These are phyloP conservation scores for Phyllosticta citribraziliensis DNA, from an alignment of 2,329 filamentous ascomycete species.

Conservation along the genomic window DNA sequence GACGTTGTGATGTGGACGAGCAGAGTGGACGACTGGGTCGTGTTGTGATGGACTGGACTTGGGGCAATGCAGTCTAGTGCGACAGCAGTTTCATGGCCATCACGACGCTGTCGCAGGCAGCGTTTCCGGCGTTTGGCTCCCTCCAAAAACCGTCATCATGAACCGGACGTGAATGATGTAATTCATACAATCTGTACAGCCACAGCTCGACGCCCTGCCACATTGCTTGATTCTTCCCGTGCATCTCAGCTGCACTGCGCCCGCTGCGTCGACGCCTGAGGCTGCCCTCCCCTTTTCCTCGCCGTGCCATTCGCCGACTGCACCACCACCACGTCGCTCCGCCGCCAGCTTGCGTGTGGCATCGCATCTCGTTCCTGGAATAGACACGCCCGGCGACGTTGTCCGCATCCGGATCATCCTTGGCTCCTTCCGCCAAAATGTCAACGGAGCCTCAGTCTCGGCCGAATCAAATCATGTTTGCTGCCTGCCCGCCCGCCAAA, in stretches of 20 bases:
- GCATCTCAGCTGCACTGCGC: not conserved
- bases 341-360: not conserved
- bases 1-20: too few relatives aligned
- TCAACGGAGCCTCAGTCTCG: not conserved
- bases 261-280: not conserved
- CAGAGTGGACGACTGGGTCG: not conserved
- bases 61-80: not conserved
- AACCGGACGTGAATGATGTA: not conserved
- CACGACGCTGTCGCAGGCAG: not conserved
- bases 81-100: not conserved
- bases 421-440: not conserved
- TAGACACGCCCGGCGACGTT: not conserved
- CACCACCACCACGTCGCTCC: not conserved
- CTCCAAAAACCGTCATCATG: not conserved
- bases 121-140: not conserved
- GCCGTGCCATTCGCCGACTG: not conserved
- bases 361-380: not conserved
- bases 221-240: not conserved
- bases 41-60: not conserved
- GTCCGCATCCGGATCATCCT: not conserved
- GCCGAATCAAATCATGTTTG: not conserved
- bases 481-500: not conserved
- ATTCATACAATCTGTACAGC: not conserved
- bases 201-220: not conserved
- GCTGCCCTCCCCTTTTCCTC: not conserved